phyloP scores from a whole-genome alignment of 2,329 filamentous ascomycete species.

The Calonectria montana region DNA sequence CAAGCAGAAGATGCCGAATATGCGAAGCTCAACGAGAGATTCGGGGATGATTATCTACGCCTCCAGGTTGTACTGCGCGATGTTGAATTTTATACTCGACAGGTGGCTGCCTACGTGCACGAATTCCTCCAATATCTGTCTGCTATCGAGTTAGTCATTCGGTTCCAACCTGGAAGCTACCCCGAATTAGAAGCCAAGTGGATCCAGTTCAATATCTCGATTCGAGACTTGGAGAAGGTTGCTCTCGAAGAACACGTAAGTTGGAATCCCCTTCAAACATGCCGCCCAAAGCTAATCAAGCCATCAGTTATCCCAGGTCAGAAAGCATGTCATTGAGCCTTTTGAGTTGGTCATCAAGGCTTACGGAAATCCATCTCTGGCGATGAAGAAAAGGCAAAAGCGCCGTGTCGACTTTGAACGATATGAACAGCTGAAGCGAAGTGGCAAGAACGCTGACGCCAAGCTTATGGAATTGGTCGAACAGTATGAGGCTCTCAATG shows the following conservation, averaged over 20 bases:
- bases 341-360: conserved; percentile 82
- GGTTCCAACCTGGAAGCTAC: conserved; percentile 75
- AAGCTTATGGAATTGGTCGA: conserved; percentile 87
- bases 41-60: conserved; percentile 91
- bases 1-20: conserved; percentile 85
- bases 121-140: conserved; percentile 84
- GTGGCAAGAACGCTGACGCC: conserved; percentile 87
- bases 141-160: conserved; percentile 86
- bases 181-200: conserved; percentile 94
- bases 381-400: conserved; percentile 96
- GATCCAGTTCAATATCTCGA: conserved; percentile 88
- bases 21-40: conserved; percentile 83
- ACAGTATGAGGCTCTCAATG: conserved; percentile 91
- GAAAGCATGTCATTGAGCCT: conserved; percentile 86
- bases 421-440: conserved; percentile 79
- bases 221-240: conserved; percentile 86
- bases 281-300: conserved; percentile 12
- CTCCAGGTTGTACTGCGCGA: conserved; percentile 93
- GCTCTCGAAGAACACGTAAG: conserved; percentile 87
- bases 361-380: conserved; percentile 84
- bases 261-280: conserved; percentile 24
- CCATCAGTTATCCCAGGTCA: conserved; percentile 70
- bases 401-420: conserved; percentile 90
- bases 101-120: conserved; percentile 81
- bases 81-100: conserved; percentile 91